Evolutionary conservation across 2,329 filamentous ascomycete species (phyloP), one percentile per base, ranked within the genome.

Genomic region (Bipolaris oryzae): DNA sequence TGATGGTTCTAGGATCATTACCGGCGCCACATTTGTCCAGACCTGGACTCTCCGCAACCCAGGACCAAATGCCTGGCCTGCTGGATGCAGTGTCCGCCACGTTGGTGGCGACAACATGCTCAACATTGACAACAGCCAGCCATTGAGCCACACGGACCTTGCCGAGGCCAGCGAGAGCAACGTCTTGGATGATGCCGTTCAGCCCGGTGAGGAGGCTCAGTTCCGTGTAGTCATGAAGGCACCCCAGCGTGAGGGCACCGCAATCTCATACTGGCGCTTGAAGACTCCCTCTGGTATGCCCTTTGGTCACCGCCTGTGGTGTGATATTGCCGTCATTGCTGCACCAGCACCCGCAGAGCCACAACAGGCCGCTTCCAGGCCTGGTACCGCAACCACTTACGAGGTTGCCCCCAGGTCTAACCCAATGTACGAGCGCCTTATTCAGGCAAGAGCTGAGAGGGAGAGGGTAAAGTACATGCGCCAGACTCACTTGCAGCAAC

Each of bases 41-140:
- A 91, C 90, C 1, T 99, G 95, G 95, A 89, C 90, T 50, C 84
- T 99, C 38, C 88, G 88, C 70, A 99, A 99, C 74, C 88, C 89
- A 18, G 94, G 95, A 25, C 85, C 86, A 10, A 79, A 82, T 47
- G 77, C 87, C 11, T 99, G 95, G 95, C 95, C 95, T 35, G 86
- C 88, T 53, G 95, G 93, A 60, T 96, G 92, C 81, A 89, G 88
- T 54, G 90, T 98, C 67, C 91, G 90, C 77, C 97, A 93, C 71
- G 89, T 96, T 57, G 92, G 94, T 55, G 95, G 95, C 48, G 94
- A 98, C 76, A 92, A 94, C 78, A 98, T 99, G 95, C 91, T 96
- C 68, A 90, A 93, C 65, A 85, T 96, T 52, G 91, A 96, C 75
- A 87, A 89, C 49, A 84, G 84, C 60, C 90, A 90, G 69, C 90